Evolutionary conservation across 2,329 filamentous ascomycete species (phyloP).

Genomic region (Chaetomium strumarium): DNA sequence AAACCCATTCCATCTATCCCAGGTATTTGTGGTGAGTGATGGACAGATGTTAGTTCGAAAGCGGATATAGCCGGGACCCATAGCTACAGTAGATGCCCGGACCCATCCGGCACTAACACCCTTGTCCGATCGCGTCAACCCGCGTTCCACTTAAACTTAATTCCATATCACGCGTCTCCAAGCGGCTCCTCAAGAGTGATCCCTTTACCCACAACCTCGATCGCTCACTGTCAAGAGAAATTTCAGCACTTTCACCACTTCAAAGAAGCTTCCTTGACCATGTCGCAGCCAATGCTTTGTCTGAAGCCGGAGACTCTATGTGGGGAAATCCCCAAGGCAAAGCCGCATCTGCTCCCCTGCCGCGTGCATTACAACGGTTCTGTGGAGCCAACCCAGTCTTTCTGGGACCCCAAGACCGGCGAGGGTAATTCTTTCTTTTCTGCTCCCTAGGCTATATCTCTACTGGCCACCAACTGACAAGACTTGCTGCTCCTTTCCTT

Average conservation of each 20-base stretch:
- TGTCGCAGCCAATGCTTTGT: conserved; percentile 40
- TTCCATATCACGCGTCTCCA: neutral
- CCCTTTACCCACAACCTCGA: no score
- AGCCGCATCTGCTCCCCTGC: conserved; percentile 72
- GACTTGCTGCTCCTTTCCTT: neutral
- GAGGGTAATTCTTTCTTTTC: conserved; percentile 17
- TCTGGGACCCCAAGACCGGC: conserved; percentile 58
- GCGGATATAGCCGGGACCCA: no score
- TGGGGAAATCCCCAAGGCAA: conserved; percentile 35
- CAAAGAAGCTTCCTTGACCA: neutral
- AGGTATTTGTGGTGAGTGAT: no score
- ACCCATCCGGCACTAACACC: no score
- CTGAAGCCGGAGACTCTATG: conserved; percentile 25
- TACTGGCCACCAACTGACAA: no score
- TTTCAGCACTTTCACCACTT: no score
- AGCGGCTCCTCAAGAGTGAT: no score
- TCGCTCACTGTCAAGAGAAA: no score
- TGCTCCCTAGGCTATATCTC: no score
- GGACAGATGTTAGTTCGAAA: no score
- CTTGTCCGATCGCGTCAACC: neutral
- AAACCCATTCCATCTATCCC: no score
- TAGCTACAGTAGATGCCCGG: no score
- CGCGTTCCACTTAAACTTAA: conserved; percentile 2
- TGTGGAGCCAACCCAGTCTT: conserved; percentile 55
- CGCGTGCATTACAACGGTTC: conserved; percentile 72